Percentiles rank a stretch among this genome's conserved stretches.
phyloP scores from a whole-genome alignment of 139 green algal genomes.

The Tetraselmis chui region DNA sequence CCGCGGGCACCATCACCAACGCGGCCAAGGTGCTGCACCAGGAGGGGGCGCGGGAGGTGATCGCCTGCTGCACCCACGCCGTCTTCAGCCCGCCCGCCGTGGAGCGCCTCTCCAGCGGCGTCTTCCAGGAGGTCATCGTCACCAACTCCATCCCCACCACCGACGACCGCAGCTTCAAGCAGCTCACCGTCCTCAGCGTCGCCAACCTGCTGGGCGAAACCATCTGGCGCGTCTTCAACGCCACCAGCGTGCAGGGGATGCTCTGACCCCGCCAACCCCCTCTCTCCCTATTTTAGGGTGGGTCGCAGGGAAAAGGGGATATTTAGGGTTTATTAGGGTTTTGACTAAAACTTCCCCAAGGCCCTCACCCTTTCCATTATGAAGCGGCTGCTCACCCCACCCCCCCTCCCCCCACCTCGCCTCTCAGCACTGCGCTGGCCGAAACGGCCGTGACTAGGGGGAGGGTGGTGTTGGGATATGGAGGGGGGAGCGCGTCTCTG shows the following conservation, averaged over 20 bases:
- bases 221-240: slow-evolving; percentile 97
- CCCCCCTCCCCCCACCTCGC: no score
- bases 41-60: slow-evolving; percentile 80
- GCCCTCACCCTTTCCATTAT: no score
- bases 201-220: slow-evolving; percentile 96
- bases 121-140: slow-evolving; percentile 93
- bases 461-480: no score
- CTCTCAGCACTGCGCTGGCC: no score
- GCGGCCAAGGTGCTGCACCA: slow-evolving; percentile 80
- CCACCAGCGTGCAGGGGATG: slow-evolving; percentile 70
- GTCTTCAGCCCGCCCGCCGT: slow-evolving; percentile 91
- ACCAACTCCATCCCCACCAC: slow-evolving; percentile 94
- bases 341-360: no score
- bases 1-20: slow-evolving; percentile 95
- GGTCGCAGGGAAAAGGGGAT: no score
- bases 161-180: slow-evolving; percentile 74
- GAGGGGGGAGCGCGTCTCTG: no score
- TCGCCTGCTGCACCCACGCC: slow-evolving; percentile 93
- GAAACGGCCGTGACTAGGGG: no score
- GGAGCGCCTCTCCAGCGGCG: slow-evolving; percentile 80
- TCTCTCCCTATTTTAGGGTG: no score
- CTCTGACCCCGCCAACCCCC: no score
- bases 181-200: slow-evolving; percentile 94
- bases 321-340: no score
- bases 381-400: no score